Evolutionary conservation across 768 basidiomycete genomes (phyloP).

Genomic region (Suillus subluteus): DNA sequence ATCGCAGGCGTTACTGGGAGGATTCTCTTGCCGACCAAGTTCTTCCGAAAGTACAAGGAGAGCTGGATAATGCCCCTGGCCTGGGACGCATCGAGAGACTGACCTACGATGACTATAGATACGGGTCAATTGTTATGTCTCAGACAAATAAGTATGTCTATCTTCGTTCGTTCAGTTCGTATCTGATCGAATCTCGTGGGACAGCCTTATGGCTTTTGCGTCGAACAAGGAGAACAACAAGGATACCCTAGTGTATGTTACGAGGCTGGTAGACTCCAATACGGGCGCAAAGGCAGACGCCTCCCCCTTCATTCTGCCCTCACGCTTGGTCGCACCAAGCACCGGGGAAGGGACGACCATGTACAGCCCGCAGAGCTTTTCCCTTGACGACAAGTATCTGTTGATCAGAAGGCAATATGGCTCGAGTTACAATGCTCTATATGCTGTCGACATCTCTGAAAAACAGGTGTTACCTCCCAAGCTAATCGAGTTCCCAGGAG

Average conservation of each 20-base stretch:
- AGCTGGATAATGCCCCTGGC: constrained; percentile 43
- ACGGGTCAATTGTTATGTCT: constrained; percentile 33
- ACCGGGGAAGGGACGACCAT: constrained; percentile 35
- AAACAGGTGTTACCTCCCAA: constrained; percentile 26
- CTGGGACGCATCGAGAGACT: constrained; percentile 44
- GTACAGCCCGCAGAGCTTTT: constrained; percentile 38
- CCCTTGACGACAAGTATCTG: constrained; percentile 42
- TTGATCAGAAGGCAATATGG: constrained; percentile 35
- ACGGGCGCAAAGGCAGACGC: constrained; percentile 34
- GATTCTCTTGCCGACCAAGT: constrained; percentile 29
- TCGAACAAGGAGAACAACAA: constrained; percentile 46
- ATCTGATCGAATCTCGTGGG: constrained; percentile 12
- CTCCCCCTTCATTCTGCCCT: constrained; percentile 35
- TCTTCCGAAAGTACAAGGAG: constrained; percentile 40
- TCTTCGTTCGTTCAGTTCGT: background rate
- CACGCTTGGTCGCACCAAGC: constrained; percentile 38
- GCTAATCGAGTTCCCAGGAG: constrained; percentile 38
- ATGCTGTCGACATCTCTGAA: constrained; percentile 39
- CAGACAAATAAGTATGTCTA: constrained; percentile 39
- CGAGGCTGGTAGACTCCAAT: constrained; percentile 34
- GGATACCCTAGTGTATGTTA: constrained; percentile 42
- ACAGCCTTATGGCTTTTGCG: constrained; percentile 41
- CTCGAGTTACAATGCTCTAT: constrained; percentile 32
- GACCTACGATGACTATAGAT: constrained; percentile 43
- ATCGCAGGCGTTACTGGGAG: constrained; percentile 46